A percentile compares a stretch with the other conserved stretches of the same genome.
Evolutionary conservation across 2,329 filamentous ascomycete species (phyloP).

Genomic region (Pseudohalonectria lignicola): DNA sequence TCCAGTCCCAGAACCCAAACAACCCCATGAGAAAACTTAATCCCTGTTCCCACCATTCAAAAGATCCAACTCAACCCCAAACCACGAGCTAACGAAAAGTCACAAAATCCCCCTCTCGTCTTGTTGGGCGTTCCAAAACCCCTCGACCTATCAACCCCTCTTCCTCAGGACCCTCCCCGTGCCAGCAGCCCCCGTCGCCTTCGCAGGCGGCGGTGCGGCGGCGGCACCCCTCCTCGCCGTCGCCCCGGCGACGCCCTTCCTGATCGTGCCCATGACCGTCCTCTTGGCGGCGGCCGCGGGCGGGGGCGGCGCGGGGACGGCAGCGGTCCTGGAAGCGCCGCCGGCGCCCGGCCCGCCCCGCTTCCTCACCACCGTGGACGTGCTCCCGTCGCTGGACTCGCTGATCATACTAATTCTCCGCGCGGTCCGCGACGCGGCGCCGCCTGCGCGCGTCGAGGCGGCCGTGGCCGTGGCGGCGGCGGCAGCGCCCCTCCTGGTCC

Average conservation of each 20-base stretch:
- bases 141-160: slow-evolving; percentile 30
- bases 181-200: slow-evolving; percentile 25
- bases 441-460: slow-evolving; percentile 22
- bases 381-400: slow-evolving; percentile 53
- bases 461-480: slow-evolving; percentile 22
- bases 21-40: too few relatives aligned
- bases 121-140: too few relatives aligned
- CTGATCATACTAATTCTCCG: slow-evolving; percentile 48
- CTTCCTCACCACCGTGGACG: slow-evolving; percentile 53
- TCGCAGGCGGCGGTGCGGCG: slow-evolving; percentile 28
- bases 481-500: slow-evolving; percentile 17
- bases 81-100: too few relatives aligned
- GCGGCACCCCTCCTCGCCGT: slow-evolving; percentile 41
- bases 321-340: slow-evolving; percentile 18
- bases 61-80: too few relatives aligned
- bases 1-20: too few relatives aligned
- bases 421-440: slow-evolving; percentile 33
- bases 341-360: slow-evolving; percentile 10
- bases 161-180: slow-evolving; percentile 45
- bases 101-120: too few relatives aligned
- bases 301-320: slow-evolving; percentile 19
- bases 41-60: too few relatives aligned
- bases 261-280: slow-evolving; percentile 42
- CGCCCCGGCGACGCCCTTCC: slow-evolving; percentile 36
- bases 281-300: slow-evolving; percentile 32